Base-by-base conservation (phyloP, 2,329 filamentous ascomycete genomes). In the Pyrenochaeta sp. region DNA sequence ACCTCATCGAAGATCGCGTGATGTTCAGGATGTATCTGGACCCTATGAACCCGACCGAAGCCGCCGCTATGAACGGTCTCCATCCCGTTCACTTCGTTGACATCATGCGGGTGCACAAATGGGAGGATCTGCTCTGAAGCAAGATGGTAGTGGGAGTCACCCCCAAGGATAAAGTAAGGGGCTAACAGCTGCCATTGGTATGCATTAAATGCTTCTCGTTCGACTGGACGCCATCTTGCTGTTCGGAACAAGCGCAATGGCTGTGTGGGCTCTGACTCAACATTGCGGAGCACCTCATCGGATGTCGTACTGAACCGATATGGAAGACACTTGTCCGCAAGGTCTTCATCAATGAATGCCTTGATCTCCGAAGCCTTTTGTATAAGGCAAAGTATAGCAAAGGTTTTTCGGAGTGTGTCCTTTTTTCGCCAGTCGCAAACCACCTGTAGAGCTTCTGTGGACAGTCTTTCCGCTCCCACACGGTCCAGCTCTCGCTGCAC, bases 321-420 rank as follows among this genome's bases (percentile, higher is more conserved):
- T 13, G 37, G 37, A 13, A 40, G 27, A 17, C 32, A 24, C 3
- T 22, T 3, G 18, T 40, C 37, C 8, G 13, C 22, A 5, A 40
- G 5, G 7, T 11, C 18, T 20, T 31, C 27, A 6, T 22, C 15
- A 26, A 40, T 40, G 20, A 40, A 31, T 8, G 21, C 27, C 10
- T n/a, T 4, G 14, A 40, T 32, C 14, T 13, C 27, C 11, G 15
- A 7, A 10, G 21, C n/a, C 15, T 40, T 40, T 9, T 32, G 15
- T 13, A 40, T 14, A n/a, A 40, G 14, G 15, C 22, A 26, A 21
- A 40, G 37, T 31, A 40, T 20, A 7, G 26, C 26, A 17, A 40
- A 40, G 10, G 32, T 20, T 31, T 32, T 40, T 21, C 19, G 24
- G 11, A 18, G 13, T 14, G 29, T n/a, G n/a, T n/a, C n/a, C n/a